Conservation (phyloP, 1,139 yeast genomes). For the Hemisphaericaspora xylanilytica region DNA sequence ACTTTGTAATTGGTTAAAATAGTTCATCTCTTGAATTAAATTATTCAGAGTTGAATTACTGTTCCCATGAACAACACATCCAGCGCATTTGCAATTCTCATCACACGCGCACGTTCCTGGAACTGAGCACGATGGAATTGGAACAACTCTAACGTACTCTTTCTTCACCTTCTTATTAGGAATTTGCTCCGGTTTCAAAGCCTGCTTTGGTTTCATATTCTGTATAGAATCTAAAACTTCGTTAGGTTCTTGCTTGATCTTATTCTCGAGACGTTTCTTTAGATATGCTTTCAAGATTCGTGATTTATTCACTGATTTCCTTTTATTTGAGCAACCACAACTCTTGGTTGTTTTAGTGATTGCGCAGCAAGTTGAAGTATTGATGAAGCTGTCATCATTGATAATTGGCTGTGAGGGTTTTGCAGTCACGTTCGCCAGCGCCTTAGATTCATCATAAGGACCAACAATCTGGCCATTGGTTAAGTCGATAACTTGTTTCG, state of each 20-base stretch:
- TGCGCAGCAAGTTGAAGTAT: slow-evolving; percentile 36
- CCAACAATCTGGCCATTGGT: slow-evolving; percentile 45
- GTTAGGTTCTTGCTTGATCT: slow-evolving; percentile 8
- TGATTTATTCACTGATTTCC: slow-evolving; percentile 29
- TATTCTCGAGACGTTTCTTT: slow-evolving; percentile 21
- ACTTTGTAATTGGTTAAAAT: background rate
- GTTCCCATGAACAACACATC: slow-evolving; percentile 47
- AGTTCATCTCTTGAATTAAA: slow-evolving; percentile 2
- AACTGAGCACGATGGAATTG: slow-evolving; percentile 41
- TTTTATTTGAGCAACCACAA: slow-evolving; percentile 20
- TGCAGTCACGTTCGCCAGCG: slow-evolving; percentile 12
- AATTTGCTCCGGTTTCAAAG: too few relatives aligned
- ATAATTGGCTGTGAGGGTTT: slow-evolving; percentile 29
- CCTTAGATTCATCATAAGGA: slow-evolving; percentile 29
- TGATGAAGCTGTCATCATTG: slow-evolving; percentile 35
- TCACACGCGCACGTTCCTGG: slow-evolving; percentile 54
- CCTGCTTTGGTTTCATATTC: too few relatives aligned
- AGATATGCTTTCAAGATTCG: slow-evolving; percentile 38
- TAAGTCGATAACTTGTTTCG: slow-evolving; percentile 51
- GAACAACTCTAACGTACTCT: slow-evolving; percentile 27
- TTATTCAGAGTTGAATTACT: slow-evolving; percentile 5
- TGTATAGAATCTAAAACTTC: background rate
- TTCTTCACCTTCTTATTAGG: too few relatives aligned
- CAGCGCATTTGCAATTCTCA: slow-evolving; percentile 45
- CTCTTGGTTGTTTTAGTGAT: slow-evolving; percentile 16